Percentiles rank a stretch among this genome's conserved stretches.
phyloP scores from a whole-genome alignment of 495 filamentous ascomycete genomes.

The Aspergillus sclerotiicarbonarius region DNA sequence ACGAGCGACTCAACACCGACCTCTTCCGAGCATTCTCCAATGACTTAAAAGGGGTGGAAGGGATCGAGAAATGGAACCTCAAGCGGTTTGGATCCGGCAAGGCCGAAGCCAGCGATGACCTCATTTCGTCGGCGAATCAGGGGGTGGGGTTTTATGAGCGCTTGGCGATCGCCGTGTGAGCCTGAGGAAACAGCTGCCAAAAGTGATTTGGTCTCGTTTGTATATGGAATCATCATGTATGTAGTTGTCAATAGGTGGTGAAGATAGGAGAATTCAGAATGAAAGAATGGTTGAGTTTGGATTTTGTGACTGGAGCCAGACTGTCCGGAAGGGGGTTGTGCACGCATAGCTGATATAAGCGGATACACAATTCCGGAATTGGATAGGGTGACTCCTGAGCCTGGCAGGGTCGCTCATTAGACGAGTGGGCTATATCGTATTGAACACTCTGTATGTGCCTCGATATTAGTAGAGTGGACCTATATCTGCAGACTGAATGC shows the following conservation, averaged over 20 bases:
- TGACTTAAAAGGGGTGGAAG: slow-evolving; percentile 32
- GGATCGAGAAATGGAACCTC: slow-evolving; percentile 39
- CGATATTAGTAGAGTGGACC: no score
- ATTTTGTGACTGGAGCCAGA: no score
- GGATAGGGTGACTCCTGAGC: no score
- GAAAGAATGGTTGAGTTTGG: no score
- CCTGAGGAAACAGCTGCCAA: background rate
- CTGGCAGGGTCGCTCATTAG: no score
- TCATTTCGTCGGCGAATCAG: slow-evolving; percentile 13
- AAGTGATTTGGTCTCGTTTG: background rate
- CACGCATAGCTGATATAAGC: no score
- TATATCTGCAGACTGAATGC: no score
- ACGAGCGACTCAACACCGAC: slow-evolving; percentile 20
- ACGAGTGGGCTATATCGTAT: no score
- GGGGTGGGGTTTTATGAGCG: background rate
- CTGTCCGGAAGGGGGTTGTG: no score
- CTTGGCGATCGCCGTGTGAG: slow-evolving; percentile 5
- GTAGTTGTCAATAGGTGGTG: background rate
- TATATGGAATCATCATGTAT: background rate
- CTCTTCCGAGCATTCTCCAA: slow-evolving; percentile 22
- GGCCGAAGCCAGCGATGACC: slow-evolving; percentile 27
- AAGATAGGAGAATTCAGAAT: no score
- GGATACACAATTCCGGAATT: no score
- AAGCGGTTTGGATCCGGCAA: slow-evolving; percentile 34
- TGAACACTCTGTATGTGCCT: no score